Conservation (phyloP, 768 basidiomycete genomes). For the Suillus cothurnatus region DNA sequence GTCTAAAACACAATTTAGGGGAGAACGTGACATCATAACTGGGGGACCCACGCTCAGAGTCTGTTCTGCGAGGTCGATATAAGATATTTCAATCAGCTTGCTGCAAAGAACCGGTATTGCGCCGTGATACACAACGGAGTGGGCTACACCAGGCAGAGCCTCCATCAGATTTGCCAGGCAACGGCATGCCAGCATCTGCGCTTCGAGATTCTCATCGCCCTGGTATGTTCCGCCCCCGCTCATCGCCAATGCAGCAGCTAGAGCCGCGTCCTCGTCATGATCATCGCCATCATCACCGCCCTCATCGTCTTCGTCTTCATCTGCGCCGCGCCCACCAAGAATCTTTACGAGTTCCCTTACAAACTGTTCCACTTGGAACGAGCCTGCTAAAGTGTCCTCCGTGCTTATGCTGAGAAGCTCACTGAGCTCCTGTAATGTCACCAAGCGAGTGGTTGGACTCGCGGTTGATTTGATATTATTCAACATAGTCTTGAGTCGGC, state of each 20-base stretch:
- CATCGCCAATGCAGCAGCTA: slow-evolving; percentile 86
- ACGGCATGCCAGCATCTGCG: slow-evolving; percentile 93
- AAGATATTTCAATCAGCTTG: slow-evolving; percentile 95
- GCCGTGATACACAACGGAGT: slow-evolving; percentile 97
- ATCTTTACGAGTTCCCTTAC: slow-evolving; percentile 92
- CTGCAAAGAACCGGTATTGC: slow-evolving; percentile 97
- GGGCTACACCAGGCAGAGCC: slow-evolving; percentile 96
- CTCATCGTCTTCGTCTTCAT: slow-evolving; percentile 73
- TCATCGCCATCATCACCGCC: slow-evolving; percentile 62
- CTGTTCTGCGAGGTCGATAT: slow-evolving; percentile 98
- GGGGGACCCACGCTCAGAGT: slow-evolving; percentile 83
- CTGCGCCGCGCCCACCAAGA: slow-evolving; percentile 75
- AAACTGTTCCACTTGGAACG: slow-evolving; percentile 93
- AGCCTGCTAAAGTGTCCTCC: slow-evolving; percentile 94
- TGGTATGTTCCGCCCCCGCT: slow-evolving; percentile 69
- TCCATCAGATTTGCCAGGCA: slow-evolving; percentile 99
- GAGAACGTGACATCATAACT: slow-evolving; percentile 13
- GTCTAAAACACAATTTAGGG: slow-evolving; percentile 57
- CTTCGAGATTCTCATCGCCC: slow-evolving; percentile 88
- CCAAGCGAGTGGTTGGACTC: slow-evolving; percentile 81
- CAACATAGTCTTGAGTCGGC: slow-evolving; percentile 87
- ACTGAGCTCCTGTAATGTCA: slow-evolving; percentile 92
- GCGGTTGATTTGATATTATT: slow-evolving; percentile 85
- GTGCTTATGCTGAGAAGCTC: slow-evolving; percentile 95
- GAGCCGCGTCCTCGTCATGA: slow-evolving; percentile 82